phyloP scores from a whole-genome alignment of 176 grass and related monocot species.

The Coix lacrymajobi region DNA sequence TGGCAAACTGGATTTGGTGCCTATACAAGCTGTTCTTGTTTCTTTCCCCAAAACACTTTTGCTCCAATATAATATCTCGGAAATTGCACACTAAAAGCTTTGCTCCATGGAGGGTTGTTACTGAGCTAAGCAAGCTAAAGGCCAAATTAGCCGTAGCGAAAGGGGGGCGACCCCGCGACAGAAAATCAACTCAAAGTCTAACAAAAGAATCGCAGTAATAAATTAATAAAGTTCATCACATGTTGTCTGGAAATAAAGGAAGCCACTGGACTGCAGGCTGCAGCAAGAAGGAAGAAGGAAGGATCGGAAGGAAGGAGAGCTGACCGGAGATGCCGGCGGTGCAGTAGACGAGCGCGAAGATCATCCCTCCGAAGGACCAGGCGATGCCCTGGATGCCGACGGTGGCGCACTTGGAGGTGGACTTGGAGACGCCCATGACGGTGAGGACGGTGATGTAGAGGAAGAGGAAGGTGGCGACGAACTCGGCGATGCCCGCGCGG shows the following conservation, averaged over 20 bases:
- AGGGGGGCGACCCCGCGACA: not conserved
- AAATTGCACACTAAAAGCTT: not conserved
- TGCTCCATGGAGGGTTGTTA: not conserved
- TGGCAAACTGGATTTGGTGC: not conserved
- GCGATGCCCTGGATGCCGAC: constrained; percentile 90
- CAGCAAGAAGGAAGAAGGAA: not conserved
- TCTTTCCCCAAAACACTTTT: not conserved
- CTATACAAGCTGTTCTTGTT: not conserved
- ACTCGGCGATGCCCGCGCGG: constrained; percentile 94
- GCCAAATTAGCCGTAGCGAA: not conserved
- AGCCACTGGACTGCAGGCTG: too few species aligned
- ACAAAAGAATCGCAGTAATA: not conserved
- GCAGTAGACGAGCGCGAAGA: constrained; percentile 94
- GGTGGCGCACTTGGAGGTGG: constrained; percentile 60
- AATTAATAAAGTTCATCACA: not conserved
- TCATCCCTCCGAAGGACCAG: constrained; percentile 93
- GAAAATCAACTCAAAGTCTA: constrained; percentile 3
- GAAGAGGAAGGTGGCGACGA: constrained; percentile 86
- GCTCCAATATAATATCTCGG: not conserved
- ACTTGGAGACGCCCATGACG: constrained; percentile 78
- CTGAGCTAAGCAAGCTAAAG: not conserved
- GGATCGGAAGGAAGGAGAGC: not conserved
- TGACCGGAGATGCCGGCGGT: constrained; percentile 90
- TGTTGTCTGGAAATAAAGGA: not conserved
- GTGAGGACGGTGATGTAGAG: constrained; percentile 92